Conservation (phyloP, 2,329 filamentous ascomycete species). For the Lasiodiplodia sp. region DNA sequence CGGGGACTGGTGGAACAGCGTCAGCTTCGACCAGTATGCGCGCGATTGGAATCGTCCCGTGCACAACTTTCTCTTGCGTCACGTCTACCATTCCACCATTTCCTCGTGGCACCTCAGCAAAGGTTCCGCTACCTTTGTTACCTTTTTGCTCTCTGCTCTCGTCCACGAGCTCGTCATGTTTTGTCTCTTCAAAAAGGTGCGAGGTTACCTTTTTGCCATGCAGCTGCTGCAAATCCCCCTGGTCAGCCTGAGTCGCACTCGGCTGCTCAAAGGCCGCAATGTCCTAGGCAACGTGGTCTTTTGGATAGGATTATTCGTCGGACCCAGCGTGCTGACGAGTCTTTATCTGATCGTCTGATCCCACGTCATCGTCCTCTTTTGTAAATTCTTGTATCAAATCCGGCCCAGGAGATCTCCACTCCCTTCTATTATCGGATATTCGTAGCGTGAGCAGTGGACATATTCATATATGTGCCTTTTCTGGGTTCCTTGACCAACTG, state of each 20-base stretch:
- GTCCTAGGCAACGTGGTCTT: conserved; percentile 77
- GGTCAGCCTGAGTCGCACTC: conserved; percentile 71
- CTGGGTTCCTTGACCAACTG: too few relatives aligned
- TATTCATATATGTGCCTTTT: too few relatives aligned
- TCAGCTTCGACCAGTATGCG: conserved; percentile 77
- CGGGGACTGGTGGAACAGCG: conserved; percentile 61
- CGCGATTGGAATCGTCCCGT: conserved; percentile 84
- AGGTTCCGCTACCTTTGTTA: conserved; percentile 75
- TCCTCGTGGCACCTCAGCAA: conserved; percentile 74
- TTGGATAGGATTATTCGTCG: conserved; percentile 80
- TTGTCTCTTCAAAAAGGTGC: conserved; percentile 78
- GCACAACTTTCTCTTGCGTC: conserved; percentile 77
- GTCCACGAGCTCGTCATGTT: conserved; percentile 82
- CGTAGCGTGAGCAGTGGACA: neutral
- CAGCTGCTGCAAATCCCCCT: conserved; percentile 79
- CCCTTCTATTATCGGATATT: neutral
- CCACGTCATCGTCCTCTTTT: neutral
- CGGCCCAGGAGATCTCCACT: neutral
- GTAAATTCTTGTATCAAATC: neutral
- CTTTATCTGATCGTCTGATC: conserved; percentile 58
- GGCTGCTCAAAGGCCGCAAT: conserved; percentile 67
- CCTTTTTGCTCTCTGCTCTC: conserved; percentile 74
- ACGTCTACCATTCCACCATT: conserved; percentile 81
- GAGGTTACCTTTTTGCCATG: conserved; percentile 75
- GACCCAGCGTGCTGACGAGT: conserved; percentile 68